A percentile compares a stretch with the other conserved stretches of the same genome.
Evolutionary conservation across 1,139 yeast species (phyloP).

Genomic region (Arxiozyma telluris): DNA sequence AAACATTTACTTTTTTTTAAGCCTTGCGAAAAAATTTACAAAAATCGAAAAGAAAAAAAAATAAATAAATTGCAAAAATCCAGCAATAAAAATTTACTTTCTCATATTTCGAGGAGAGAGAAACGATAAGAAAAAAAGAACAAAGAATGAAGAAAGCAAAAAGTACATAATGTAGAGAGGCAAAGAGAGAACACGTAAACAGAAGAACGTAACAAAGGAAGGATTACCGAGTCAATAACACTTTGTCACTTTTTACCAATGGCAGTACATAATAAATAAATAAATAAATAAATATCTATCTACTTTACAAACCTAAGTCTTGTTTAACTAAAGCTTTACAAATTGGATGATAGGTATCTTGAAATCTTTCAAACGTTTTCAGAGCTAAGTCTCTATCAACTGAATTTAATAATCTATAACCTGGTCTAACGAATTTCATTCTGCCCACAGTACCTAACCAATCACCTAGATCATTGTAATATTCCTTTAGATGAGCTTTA

Average conservation of each 20-base stretch:
- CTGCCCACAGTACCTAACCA: slow-evolving; percentile 92
- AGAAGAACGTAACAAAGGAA: too few relatives aligned
- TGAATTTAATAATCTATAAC: slow-evolving; percentile 53
- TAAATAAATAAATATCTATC: neutral
- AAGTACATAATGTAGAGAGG: neutral
- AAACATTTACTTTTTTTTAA: too few relatives aligned
- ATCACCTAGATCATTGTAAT: slow-evolving; percentile 50
- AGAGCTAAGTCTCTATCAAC: slow-evolving; percentile 63
- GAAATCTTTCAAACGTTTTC: slow-evolving; percentile 50
- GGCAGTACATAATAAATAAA: too few relatives aligned
- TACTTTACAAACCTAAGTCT: slow-evolving; percentile 39
- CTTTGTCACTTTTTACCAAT: too few relatives aligned
- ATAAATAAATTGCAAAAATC: neutral
- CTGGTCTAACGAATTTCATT: slow-evolving; percentile 91
- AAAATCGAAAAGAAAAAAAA: too few relatives aligned
- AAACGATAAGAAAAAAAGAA: neutral
- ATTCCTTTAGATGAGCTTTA: slow-evolving; percentile 38
- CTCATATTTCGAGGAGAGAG: neutral
- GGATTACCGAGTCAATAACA: neutral
- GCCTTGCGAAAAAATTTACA: neutral
- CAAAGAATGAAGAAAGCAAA: neutral
- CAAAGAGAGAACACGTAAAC: neutral
- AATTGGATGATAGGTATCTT: slow-evolving; percentile 70
- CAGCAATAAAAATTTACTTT: neutral
- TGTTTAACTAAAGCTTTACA: slow-evolving; percentile 71